Percentiles rank a stretch among this genome's conserved stretches.
Evolutionary conservation across 345 rosid species (phyloP).

Genomic region (Citrus trifoliata): DNA sequence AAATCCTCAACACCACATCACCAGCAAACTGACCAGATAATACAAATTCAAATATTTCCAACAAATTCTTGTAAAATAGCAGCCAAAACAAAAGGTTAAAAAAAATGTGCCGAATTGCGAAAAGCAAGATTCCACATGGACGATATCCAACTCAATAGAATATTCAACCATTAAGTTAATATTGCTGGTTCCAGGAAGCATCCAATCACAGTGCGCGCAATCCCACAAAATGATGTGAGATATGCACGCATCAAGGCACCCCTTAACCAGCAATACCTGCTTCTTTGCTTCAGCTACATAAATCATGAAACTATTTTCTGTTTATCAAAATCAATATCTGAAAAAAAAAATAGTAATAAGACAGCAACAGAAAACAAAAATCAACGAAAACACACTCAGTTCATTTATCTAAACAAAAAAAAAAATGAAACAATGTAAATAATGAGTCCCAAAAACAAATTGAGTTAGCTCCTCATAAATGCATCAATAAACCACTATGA

Average conservation of each 20-base stretch:
- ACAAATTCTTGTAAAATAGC: neutral
- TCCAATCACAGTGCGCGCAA: conserved; percentile 9
- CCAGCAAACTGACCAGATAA: conserved; percentile 13
- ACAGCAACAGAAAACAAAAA: neutral
- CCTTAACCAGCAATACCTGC: conserved; percentile 22
- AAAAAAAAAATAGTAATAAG: neutral
- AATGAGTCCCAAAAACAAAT: no score
- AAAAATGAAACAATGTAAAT: neutral
- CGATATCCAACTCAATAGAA: conserved; percentile 23
- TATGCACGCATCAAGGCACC: conserved; percentile 16
- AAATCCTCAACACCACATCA: conserved; percentile 35
- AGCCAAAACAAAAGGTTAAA: neutral
- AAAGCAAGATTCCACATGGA: conserved; percentile 14
- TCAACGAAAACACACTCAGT: neutral
- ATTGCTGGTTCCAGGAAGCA: conserved; percentile 28
- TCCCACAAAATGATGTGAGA: neutral
- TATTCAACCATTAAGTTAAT: conserved; percentile 11
- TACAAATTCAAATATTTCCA: neutral
- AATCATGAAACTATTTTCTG: neutral
- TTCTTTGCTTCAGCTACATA: neutral
- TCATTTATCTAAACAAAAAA: neutral
- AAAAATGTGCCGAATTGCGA: conserved; percentile 17
- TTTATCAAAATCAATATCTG: no score
- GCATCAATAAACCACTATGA: neutral
- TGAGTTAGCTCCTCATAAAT: neutral